Evolutionary conservation across 805 yeast species (phyloP), one percentile per base, ranked within the genome.

Genomic region (Spathaspora arborariae): DNA sequence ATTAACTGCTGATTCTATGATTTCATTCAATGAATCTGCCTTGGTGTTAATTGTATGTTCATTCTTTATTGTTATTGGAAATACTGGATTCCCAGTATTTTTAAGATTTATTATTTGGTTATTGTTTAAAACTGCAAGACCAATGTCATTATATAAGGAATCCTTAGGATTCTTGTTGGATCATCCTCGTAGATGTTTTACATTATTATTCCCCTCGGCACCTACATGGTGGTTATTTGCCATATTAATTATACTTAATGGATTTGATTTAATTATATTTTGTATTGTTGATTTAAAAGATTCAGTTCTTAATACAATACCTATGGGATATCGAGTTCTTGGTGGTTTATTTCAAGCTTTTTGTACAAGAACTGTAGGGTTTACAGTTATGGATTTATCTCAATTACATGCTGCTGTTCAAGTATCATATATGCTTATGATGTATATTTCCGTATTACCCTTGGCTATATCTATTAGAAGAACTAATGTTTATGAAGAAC

Each of bases 401-500:
- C 61, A 64, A 37, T 71, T 94, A 39, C 94, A 90, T 58, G 94
- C 97, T 0, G 94, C 96, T 0, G 88, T 92, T 43, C 96, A 90
- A 63, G 96, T 94, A 22, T 82, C 94, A 56, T 94, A 94, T 63
- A 78, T 89, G 82, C 78, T 94, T 50, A 92, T 94, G 98, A 94
- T 94, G 99, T 94, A 94, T 68, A 90, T 94, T 21, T 92, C 98
- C 13, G 97, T 92, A 39, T 74, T 91, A 60, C 99, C 99, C 1
- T 72, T 94, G 56, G 99, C 99, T 26, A 94, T 94, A 53, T 88
- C 97, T 34, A 90, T 94, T 51, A 82, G 99, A 69, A 80, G 97
- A 63, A 94, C 99, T 16, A 94, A 94, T 63, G 99, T 94, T 46
- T 94, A 94, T 68, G 99, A 94, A 63, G 99, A 94, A 59, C 98